These are phyloP conservation scores for Pichia nanzhaoensis DNA, from an alignment of 805 yeast genomes.

Conservation along the genomic window DNA sequence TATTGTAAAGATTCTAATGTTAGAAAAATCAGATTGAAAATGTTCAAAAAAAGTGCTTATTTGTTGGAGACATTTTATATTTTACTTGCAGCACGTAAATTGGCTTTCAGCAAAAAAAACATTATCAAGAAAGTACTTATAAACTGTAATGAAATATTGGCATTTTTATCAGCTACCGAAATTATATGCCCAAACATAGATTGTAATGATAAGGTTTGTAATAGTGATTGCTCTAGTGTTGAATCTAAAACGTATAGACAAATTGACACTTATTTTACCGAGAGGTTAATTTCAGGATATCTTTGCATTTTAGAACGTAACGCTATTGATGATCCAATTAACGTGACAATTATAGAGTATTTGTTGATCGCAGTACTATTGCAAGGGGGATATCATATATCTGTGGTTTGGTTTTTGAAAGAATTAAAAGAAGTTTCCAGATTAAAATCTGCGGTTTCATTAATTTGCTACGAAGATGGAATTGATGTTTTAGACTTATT, in stretches of 20 bases:
- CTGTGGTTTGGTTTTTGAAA: constrained; percentile 12
- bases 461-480: constrained; percentile 15
- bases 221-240: no score
- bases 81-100: not conserved
- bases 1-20: not conserved
- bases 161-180: not conserved
- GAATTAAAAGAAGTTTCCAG: constrained; percentile 10
- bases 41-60: constrained; percentile 1
- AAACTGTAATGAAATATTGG: constrained; percentile 3
- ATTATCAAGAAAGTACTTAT: not conserved
- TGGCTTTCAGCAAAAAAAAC: not conserved
- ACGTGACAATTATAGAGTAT: constrained; percentile 8
- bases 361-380: constrained; percentile 13
- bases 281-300: constrained; percentile 7
- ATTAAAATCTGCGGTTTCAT: constrained; percentile 7
- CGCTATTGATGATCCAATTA: constrained; percentile 13
- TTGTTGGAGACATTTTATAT: not conserved
- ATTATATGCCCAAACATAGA: not conserved
- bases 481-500: not conserved
- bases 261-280: constrained; percentile 2
- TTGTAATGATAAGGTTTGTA: not conserved
- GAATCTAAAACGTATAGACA: not conserved
- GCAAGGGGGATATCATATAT: constrained; percentile 15
- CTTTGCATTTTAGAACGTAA: constrained; percentile 5
- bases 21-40: not conserved